Percentiles rank a stretch among this genome's conserved stretches.
phyloP scores from a whole-genome alignment of 2,329 filamentous ascomycete genomes.

The Epichloe sibirici region DNA sequence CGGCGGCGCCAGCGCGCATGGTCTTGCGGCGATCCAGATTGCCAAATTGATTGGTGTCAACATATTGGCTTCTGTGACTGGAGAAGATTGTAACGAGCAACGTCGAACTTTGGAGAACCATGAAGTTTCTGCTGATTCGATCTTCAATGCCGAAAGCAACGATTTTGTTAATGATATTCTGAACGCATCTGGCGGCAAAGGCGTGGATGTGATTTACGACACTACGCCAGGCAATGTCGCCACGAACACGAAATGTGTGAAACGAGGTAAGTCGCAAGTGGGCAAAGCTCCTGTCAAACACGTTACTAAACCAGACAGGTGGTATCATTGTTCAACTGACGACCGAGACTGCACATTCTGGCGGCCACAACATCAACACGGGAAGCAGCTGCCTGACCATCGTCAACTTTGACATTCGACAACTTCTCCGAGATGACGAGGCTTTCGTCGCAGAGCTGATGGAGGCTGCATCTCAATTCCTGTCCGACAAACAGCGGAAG shows the following conservation, averaged over 20 bases:
- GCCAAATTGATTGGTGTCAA: slow-evolving; percentile 24
- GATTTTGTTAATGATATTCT: slow-evolving; percentile 21
- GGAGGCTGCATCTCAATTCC: slow-evolving; percentile 7
- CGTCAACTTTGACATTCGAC: slow-evolving; percentile 21
- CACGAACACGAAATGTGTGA: slow-evolving; percentile 22
- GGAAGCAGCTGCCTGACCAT: slow-evolving; percentile 14
- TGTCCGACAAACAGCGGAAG: background rate
- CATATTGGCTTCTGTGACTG: slow-evolving; percentile 30
- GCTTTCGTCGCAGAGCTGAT: slow-evolving; percentile 20
- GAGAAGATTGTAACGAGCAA: slow-evolving; percentile 20
- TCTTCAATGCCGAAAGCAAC: slow-evolving; percentile 26
- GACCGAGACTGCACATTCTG: slow-evolving; percentile 11
- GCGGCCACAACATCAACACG: background rate
- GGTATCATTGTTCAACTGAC: slow-evolving; percentile 22
- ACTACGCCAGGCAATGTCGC: slow-evolving; percentile 25
- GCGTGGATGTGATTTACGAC: slow-evolving; percentile 34
- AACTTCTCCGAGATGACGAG: slow-evolving; percentile 20
- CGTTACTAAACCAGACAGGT: slow-evolving; percentile 10
- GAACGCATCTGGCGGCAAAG: slow-evolving; percentile 18
- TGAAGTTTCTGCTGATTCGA: slow-evolving; percentile 22
- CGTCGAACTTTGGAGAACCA: slow-evolving; percentile 21
- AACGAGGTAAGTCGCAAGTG: slow-evolving; percentile 18
- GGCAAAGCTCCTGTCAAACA: background rate
- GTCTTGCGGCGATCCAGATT: slow-evolving; percentile 31
- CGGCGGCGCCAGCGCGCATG: slow-evolving; percentile 29